Percentiles rank a stretch among this genome's conserved stretches.
Conservation (phyloP, 139 green algal species). For the Tetradesmus lagerheimii region DNA sequence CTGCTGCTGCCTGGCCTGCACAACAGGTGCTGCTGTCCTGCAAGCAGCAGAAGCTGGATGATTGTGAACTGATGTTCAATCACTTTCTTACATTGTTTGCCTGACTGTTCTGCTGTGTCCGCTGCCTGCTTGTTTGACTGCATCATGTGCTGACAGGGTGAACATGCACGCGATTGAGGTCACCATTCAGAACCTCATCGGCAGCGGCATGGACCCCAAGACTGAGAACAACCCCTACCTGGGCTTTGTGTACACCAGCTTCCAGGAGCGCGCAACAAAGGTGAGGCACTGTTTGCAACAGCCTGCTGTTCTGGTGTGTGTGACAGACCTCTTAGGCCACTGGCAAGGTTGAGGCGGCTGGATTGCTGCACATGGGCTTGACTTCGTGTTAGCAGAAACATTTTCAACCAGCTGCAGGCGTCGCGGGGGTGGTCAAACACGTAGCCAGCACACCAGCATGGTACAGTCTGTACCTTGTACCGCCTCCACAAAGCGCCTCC, state of each 20-base stretch:
- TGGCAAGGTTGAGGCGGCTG: too few relatives aligned
- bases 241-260: constrained; percentile 99
- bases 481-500: too few relatives aligned
- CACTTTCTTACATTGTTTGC: too few relatives aligned
- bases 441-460: too few relatives aligned
- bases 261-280: constrained; percentile 98
- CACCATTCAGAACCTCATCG: constrained; percentile 99
- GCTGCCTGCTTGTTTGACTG: too few relatives aligned
- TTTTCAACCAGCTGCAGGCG: too few relatives aligned
- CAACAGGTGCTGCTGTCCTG: background rate
- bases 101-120: too few relatives aligned
- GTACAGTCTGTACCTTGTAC: too few relatives aligned
- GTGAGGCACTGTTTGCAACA: constrained; percentile 47
- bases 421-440: too few relatives aligned
- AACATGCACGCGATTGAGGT: constrained; percentile 83
- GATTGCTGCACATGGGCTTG: background rate
- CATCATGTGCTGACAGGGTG: constrained; percentile 20
- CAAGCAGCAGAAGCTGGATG: background rate
- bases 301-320: background rate
- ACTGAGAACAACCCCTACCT: constrained; percentile 99
- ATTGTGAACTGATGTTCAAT: too few relatives aligned
- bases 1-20: background rate
- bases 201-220: constrained; percentile 95
- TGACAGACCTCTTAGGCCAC: too few relatives aligned
- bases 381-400: background rate